A percentile compares a stretch with the other conserved stretches of the same genome.
phyloP scores from a whole-genome alignment of 441 rosid genomes.

The Geranium incanum region DNA sequence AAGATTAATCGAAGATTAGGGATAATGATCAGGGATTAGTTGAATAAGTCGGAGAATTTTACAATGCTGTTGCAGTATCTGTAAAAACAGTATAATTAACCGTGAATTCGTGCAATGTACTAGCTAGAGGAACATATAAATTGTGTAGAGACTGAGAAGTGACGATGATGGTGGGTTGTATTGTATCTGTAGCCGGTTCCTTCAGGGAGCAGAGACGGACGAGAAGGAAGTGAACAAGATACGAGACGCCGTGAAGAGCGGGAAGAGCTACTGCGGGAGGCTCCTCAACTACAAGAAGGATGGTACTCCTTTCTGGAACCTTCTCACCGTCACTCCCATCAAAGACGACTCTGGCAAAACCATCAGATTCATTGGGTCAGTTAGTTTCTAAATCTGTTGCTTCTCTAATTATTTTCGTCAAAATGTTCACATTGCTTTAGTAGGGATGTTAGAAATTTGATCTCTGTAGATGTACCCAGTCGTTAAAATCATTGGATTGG shows the following conservation, averaged over 20 bases:
- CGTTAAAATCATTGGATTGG: neutral
- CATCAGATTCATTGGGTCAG: conserved; percentile 89
- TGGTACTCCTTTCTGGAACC: conserved; percentile 91
- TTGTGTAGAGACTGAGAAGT: neutral
- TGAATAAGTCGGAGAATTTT: no score
- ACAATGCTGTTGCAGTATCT: no score
- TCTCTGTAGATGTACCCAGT: neutral
- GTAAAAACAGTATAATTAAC: no score
- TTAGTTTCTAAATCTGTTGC: conserved; percentile 25
- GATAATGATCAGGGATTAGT: no score
- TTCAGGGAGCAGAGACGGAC: conserved; percentile 88
- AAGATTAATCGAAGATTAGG: no score
- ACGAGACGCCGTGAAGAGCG: conserved; percentile 51
- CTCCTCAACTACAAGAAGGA: conserved; percentile 87
- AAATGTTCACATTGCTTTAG: no score
- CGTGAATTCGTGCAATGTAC: neutral
- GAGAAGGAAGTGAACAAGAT: conserved; percentile 72
- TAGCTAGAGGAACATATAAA: neutral
- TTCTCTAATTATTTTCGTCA: no score
- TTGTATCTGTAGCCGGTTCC: conserved; percentile 66
- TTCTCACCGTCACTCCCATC: conserved; percentile 86
- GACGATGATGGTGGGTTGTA: neutral
- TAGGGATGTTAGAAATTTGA: neutral
- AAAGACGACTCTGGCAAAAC: conserved; percentile 76
- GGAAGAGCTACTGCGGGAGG: conserved; percentile 76